phyloP scores from a whole-genome alignment of 2,329 filamentous ascomycete species.

The Atkinsonella hypoxylon region DNA sequence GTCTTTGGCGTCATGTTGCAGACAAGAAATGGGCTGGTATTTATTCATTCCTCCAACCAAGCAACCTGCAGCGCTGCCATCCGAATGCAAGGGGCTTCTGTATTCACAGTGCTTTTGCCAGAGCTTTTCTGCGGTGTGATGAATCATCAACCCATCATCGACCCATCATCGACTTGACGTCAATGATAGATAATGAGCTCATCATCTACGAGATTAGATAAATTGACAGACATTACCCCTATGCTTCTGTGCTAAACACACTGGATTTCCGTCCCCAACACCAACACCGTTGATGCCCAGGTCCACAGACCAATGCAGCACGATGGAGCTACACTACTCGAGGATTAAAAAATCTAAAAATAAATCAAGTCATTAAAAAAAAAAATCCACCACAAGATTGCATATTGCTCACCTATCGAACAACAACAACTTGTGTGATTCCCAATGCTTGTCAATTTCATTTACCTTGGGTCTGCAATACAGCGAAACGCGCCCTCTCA shows the following conservation, averaged over 20 bases:
- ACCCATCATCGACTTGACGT: no score
- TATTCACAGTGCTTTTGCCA: no score
- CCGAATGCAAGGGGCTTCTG: no score
- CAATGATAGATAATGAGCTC: no score
- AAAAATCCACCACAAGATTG: background rate
- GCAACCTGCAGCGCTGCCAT: no score
- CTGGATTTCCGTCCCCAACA: no score
- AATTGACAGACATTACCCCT: no score
- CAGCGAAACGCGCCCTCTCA: background rate
- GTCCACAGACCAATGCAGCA: background rate
- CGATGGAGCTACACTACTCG: background rate
- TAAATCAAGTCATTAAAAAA: background rate
- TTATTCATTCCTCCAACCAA: no score
- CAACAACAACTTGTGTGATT: background rate
- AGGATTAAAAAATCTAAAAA: background rate
- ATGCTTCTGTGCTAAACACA: no score
- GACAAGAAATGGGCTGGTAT: no score
- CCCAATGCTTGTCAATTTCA: background rate
- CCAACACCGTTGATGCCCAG: background rate
- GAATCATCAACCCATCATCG: background rate
- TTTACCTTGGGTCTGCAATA: background rate
- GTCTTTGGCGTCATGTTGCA: background rate
- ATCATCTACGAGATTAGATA: no score
- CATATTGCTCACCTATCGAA: background rate
- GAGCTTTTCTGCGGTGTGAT: background rate